Conservation (phyloP, 2,329 filamentous ascomycete species). For the Pestalotiopsis sp. region DNA sequence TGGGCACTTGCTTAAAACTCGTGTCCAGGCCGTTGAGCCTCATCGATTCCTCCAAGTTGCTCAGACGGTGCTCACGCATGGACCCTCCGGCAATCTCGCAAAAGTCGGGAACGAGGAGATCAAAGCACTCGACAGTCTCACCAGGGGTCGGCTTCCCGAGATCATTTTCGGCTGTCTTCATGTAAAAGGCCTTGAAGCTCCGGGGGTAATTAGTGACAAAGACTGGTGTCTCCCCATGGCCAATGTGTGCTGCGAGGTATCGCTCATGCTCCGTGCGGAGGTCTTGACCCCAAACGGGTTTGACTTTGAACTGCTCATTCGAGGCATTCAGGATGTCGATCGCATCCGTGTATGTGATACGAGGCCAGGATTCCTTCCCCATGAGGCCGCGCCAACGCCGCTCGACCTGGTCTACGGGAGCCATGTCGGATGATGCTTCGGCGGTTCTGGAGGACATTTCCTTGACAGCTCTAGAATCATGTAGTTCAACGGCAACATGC, state of each 20-base stretch:
- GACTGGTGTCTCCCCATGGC: conserved; percentile 63
- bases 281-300: conserved; percentile 71
- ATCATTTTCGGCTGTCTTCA: conserved; percentile 43
- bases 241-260: conserved; percentile 70
- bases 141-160: conserved; percentile 22
- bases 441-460: conserved; percentile 46
- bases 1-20: conserved; percentile 19
- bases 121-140: conserved; percentile 83
- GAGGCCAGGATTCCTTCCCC: conserved; percentile 63
- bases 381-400: conserved; percentile 74
- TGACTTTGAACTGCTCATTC: conserved; percentile 64
- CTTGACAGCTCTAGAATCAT: conserved; percentile 41
- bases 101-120: conserved; percentile 82
- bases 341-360: conserved; percentile 81
- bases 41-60: conserved; percentile 72
- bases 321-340: conserved; percentile 68
- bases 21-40: conserved; percentile 61
- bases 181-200: conserved; percentile 90
- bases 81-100: conserved; percentile 89
- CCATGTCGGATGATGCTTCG: conserved; percentile 46
- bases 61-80: conserved; percentile 80
- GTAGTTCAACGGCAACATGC: conserved; percentile 44
- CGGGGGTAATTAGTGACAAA: conserved; percentile 95
- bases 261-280: conserved; percentile 93
- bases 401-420: conserved; percentile 54